Evolutionary conservation across 2,329 filamentous ascomycete species (phyloP).

Genomic region (Claviceps sorghi): DNA sequence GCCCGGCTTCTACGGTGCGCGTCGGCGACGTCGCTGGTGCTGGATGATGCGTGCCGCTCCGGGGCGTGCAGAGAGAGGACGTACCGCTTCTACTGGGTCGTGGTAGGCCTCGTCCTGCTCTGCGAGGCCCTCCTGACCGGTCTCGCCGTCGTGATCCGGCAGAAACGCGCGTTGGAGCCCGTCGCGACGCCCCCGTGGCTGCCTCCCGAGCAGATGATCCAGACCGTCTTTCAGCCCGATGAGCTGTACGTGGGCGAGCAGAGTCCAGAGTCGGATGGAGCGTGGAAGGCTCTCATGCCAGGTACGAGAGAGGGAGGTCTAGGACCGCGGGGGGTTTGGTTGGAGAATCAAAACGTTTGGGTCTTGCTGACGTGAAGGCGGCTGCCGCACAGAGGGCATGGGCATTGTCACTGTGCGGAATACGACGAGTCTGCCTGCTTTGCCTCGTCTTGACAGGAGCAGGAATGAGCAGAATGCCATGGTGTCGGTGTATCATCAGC

Average conservation of each 20-base stretch:
- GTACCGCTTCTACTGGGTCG: not conserved
- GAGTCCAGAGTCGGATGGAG: not conserved
- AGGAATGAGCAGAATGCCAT: not conserved
- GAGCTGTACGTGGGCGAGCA: not conserved
- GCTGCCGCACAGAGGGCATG: not conserved
- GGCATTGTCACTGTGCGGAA: not conserved
- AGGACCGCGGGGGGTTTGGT: no score
- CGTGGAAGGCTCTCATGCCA: conserved; percentile 1
- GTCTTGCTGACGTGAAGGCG: not conserved
- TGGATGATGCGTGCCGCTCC: not conserved
- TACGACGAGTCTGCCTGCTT: not conserved
- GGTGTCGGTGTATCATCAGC: conserved; percentile 1
- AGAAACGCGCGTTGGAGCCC: not conserved
- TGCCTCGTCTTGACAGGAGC: not conserved
- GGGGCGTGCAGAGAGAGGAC: not conserved
- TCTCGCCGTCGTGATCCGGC: not conserved
- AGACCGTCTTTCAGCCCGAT: not conserved
- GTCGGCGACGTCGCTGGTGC: not conserved
- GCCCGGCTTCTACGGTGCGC: not conserved
- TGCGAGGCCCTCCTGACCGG: not conserved
- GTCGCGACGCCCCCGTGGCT: not conserved
- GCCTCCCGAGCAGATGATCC: not conserved
- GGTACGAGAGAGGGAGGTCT: not conserved
- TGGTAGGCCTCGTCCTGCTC: not conserved
- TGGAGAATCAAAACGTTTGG: no score